Evolutionary conservation across 768 basidiomycete genomes (phyloP), one percentile per base, ranked within the genome.

Genomic region (Lactifluus piperatus): DNA sequence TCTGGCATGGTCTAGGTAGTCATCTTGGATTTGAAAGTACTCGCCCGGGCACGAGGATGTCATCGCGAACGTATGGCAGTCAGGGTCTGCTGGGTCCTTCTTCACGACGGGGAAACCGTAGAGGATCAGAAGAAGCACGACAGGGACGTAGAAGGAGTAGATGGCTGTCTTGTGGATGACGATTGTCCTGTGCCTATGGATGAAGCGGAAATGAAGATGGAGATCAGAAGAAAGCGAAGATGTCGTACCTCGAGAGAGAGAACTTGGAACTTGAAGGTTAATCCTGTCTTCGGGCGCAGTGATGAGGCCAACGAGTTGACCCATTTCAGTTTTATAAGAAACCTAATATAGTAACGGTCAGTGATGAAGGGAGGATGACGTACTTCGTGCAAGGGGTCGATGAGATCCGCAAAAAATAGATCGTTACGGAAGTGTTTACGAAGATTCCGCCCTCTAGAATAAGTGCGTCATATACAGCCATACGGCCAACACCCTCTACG

Each of bases 101-200:
- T n/a, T 68, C 69, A 72, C 70, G 45, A 75, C 75, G 13, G 87
- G 82, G 54, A 91, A 79, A 51, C 76, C 75, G 66, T 79, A 81
- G 71, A 94, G 77, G 71, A 85, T 81, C 84, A 98, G 86, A 11
- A 93, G 93, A 63, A 94, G 85, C 16, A 94, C 97, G 63, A 98
- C 92, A 48, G 97, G 93, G 64, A 99, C 91, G 76, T 97, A n/a
- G n/a, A 98, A 98, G 30, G 92, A 97, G 75, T 98, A 99, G 76
- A 81, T 95, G 0, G 95, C 91, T 29, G 95, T 97, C 75, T 99
- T 99, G 83, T 94, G 97, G 62, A 91, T 80, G 54, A 97, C 95
- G 70, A 98, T 97, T 57, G 91, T 81, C 60, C 82, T 81, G 70
- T 97, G 93, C 70, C 92, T 95, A 68, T 13, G 14, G 37, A 51